Evolutionary conservation across 2,329 filamentous ascomycete species (phyloP).

Genomic region (Exophiala mesophila): DNA sequence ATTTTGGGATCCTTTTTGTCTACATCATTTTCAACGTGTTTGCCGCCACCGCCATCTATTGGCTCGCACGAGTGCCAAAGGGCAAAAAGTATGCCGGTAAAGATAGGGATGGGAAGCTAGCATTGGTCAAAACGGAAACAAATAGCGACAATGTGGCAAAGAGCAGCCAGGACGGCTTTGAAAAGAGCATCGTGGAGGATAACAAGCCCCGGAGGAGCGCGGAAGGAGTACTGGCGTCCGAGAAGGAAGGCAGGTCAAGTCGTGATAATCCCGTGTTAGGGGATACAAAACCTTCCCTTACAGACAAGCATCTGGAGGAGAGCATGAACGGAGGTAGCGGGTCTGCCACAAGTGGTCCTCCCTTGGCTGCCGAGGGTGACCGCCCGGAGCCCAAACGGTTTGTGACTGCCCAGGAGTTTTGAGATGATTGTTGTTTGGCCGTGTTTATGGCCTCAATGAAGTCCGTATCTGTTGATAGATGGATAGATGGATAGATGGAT

Average conservation of each 20-base stretch:
- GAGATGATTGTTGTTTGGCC: neutral
- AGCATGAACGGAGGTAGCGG: too few relatives aligned
- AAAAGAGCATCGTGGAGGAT: neutral
- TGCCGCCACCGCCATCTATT: slow-evolving; percentile 49
- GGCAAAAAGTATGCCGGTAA: slow-evolving; percentile 37
- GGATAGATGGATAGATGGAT: too few relatives aligned
- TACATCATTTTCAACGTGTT: slow-evolving; percentile 50
- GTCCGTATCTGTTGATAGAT: too few relatives aligned
- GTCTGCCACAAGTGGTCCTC: too few relatives aligned
- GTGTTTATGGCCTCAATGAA: too few relatives aligned
- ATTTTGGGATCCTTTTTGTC: slow-evolving; percentile 52
- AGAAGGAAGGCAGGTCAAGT: too few relatives aligned
- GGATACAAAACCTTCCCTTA: too few relatives aligned
- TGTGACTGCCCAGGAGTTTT: neutral
- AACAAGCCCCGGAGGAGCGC: neutral
- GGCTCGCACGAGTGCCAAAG: slow-evolving; percentile 50
- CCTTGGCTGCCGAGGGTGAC: neutral
- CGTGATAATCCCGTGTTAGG: too few relatives aligned
- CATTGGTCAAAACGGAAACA: slow-evolving; percentile 6
- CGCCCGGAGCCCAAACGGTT: neutral
- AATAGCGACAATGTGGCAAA: neutral
- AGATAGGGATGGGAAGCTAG: slow-evolving; percentile 31
- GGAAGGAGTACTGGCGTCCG: too few relatives aligned
- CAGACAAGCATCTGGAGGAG: too few relatives aligned
- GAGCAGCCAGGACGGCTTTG: neutral